Base-by-base conservation (phyloP, 805 yeast species). In the Kregervanrija pseudodelftensis region DNA sequence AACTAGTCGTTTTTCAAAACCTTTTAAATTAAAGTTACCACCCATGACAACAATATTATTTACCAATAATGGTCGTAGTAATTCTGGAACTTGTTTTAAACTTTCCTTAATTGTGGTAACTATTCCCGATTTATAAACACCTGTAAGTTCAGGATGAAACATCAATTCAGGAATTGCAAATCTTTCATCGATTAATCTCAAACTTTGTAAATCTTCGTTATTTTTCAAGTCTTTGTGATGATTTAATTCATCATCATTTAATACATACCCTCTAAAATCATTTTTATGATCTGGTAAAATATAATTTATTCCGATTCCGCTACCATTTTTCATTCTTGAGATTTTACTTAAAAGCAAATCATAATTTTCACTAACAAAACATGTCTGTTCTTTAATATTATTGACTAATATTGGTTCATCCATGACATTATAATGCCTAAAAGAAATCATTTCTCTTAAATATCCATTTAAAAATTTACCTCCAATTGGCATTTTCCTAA, bases 401-500 rank as follows among this genome's bases (percentile, higher is more conserved):
- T 89, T 87, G 40, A 93, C 81, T 39, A 93, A 65, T 2, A 85
- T 69, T 0, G 95, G 82, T 63, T 95, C 99, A 49, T 93, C 96
- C 59, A 87, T 80, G 53, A 93, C 89, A 57, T 93, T 91, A 61
- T 90, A 93, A 66, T 93, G 93, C 43, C 97, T 72, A 58, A 85
- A 93, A 2, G 96, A 87, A 11, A 91, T 77, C 40, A 86, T 72
- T 58, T 93, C 98, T 50, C 89, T 73, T 42, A 95, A 63, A 41
- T 82, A 77, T 3, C 96, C 96, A 43, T 88, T 86, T 42, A 93
- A 64, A 41, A 86, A 70, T 45, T 86, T 74, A 0, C 99, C 99
- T 0, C 93, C 99, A 39, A 95, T 77, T 38, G 89, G 91, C 43
- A 90, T 65, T 49, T 86, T 81, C 49, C 77, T 76, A 2, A 88